Evolutionary conservation across 139 green algal species (phyloP), one percentile per base, ranked within the genome.

Genomic region (Chlorella sp.): DNA sequence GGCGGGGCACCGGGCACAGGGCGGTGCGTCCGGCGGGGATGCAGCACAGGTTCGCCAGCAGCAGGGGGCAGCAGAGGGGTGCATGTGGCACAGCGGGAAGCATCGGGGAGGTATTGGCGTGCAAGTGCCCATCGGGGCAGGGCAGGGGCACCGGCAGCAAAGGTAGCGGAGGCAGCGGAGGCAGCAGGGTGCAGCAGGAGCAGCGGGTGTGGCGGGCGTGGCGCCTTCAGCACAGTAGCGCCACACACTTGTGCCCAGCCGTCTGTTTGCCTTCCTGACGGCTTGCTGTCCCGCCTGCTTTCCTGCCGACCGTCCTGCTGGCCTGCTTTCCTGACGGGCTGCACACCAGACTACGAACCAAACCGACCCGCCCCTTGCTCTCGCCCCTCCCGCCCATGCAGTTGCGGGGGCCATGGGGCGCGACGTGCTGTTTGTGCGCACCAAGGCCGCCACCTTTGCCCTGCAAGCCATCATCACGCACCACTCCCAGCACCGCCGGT

Each of bases 391-490:
- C 5, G 68, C 14, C 37, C 34, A 3, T 77, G 36, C 91, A 73
- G 92, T 99, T 9, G 93, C 93, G 2, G 96, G 95, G 26, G 95
- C 95, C 0, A 90, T 99, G 77, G 94, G 92, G 0, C 86, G 96
- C 4, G 97, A 99, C 89, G 86, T 95, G 21, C 86, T 99, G 11
- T 99, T 99, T 88, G 80, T 83, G 7, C 91, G 94, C 57, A 91
- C 98, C 26, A 94, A 94, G 26, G 94, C 95, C 14, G 94, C 94
- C 71, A 97, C 94, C 18, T 99, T 96, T 81, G 96, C 96, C 5
- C 95, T 99, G 66, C 89, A 95, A 32, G 28, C 85, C 22, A 34
- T 89, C n/a, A n/a, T 89, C 0, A n/a, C 75, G 3, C 48, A 75
- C 85, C n/a, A 69, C 85, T 53, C 28, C 42, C 19, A 69, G n/a